phyloP scores from a whole-genome alignment of 2,329 filamentous ascomycete genomes.

The Fusarium chuoi region DNA sequence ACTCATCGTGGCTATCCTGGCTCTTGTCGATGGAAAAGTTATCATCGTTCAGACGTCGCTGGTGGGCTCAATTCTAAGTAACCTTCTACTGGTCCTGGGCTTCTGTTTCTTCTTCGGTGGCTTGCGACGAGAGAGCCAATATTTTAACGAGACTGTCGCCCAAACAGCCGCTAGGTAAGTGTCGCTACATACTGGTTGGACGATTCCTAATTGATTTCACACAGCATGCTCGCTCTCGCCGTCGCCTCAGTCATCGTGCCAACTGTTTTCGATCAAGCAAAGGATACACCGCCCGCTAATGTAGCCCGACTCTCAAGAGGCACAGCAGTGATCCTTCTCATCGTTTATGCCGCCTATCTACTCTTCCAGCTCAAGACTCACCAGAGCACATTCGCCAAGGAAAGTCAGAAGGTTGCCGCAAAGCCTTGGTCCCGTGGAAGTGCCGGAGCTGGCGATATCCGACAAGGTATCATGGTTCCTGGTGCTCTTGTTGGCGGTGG shows the following conservation, averaged over 20 bases:
- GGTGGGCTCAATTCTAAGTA: slow-evolving; percentile 91
- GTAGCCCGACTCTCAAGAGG: slow-evolving; percentile 76
- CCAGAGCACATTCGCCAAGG: slow-evolving; percentile 79
- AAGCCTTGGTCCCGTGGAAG: slow-evolving; percentile 55
- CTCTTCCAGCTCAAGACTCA: slow-evolving; percentile 94
- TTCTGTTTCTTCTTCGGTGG: slow-evolving; percentile 94
- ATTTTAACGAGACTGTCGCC: slow-evolving; percentile 91
- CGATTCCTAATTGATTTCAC: not conserved
- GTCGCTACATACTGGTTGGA: not conserved
- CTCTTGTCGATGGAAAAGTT: slow-evolving; percentile 77
- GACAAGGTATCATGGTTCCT: slow-evolving; percentile 53
- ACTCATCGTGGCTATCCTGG: slow-evolving; percentile 88
- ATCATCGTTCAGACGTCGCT: slow-evolving; percentile 92
- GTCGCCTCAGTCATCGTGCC: slow-evolving; percentile 88
- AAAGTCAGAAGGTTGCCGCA: slow-evolving; percentile 79
- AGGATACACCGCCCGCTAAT: slow-evolving; percentile 54
- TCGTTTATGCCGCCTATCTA: slow-evolving; percentile 86
- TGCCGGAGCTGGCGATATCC: slow-evolving; percentile 51
- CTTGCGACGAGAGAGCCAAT: slow-evolving; percentile 80
- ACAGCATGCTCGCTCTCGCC: slow-evolving; percentile 74
- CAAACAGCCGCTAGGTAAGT: slow-evolving; percentile 79
- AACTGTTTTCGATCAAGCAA: slow-evolving; percentile 77
- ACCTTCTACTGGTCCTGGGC: slow-evolving; percentile 86
- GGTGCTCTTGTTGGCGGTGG: slow-evolving; percentile 53
- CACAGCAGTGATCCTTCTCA: slow-evolving; percentile 80